phyloP scores from a whole-genome alignment of 2,329 filamentous ascomycete species.

The Aschersonia sp. region DNA sequence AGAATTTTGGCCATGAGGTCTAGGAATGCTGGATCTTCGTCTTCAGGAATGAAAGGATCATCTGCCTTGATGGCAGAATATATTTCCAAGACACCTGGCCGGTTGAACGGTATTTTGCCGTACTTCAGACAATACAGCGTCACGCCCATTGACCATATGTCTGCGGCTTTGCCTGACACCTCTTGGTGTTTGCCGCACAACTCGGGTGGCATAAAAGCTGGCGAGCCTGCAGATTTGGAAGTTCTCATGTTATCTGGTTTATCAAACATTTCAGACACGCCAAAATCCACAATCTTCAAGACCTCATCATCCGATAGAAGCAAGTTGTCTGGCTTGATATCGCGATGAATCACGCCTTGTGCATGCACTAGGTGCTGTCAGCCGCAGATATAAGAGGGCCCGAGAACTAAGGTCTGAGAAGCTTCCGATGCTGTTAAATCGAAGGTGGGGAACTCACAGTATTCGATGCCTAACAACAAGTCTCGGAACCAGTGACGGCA shows the following conservation, averaged over 20 bases:
- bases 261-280: slow-evolving; percentile 98
- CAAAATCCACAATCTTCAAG: slow-evolving; percentile 96
- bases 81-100: slow-evolving; percentile 64
- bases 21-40: slow-evolving; percentile 52
- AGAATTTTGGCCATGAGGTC: slow-evolving; percentile 63
- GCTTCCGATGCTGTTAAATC: too few species aligned
- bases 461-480: slow-evolving; percentile 87
- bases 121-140: slow-evolving; percentile 88
- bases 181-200: slow-evolving; percentile 78
- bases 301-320: slow-evolving; percentile 80
- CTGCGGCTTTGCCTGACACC: slow-evolving; percentile 76
- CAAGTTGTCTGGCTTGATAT: slow-evolving; percentile 96
- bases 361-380: slow-evolving; percentile 52
- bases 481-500: slow-evolving; percentile 92
- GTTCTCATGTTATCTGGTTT: slow-evolving; percentile 76
- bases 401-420: too few species aligned
- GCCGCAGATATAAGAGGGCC: not conserved
- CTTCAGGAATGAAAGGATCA: slow-evolving; percentile 42
- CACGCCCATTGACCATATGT: slow-evolving; percentile 98
- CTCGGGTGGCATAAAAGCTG: slow-evolving; percentile 87
- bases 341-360: slow-evolving; percentile 86
- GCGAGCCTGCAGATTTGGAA: slow-evolving; percentile 84
- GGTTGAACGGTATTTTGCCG: slow-evolving; percentile 75
- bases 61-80: slow-evolving; percentile 79
- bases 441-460: slow-evolving; percentile 37